Evolutionary conservation across 768 basidiomycete species (phyloP), one percentile per base, ranked within the genome.

Genomic region (Tricholoma saponaceum): DNA sequence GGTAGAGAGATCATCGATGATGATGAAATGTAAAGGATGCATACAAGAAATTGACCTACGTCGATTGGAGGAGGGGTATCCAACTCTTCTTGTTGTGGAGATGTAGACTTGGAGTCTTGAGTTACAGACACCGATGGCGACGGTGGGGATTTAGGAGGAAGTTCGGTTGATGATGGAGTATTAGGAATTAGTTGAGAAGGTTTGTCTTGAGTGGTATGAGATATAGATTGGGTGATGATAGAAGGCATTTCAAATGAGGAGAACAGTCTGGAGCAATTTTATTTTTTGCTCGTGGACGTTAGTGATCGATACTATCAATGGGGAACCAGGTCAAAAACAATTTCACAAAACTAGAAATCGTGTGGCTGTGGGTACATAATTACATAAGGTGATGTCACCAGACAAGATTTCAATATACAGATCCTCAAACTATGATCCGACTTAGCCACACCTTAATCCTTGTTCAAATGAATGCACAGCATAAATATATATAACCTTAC

Each of bases 1-100:
- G n/a, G n/a, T 57, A 39, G 20, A 51, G 22, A 43, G 16, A 26
- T 37, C 33, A 61, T 61, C 56, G 23, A 32, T 33, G 32, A 18
- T 18, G 47, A 49, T 49, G 26, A 49, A 46, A 28, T 26, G 47
- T 14, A 47, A 49, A n/a, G 16, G 25, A n/a, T 10, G 47, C 4
- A 28, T 18, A 8, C 4, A 18, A 8, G 37, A 1, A 16, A 30
- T 30, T 22, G 1, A 54, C 61, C 32, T 55, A 64, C 63, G 10
- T 26, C 43, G 43, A 54, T 32, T 23, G n/a, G 1, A 30, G 50
- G 49, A 44, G 56, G 14, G 5, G 50, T 4, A 8, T 52, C 51
- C 25, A 37, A 18, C 3, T 23, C 22, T 26, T 47, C 35, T 30
- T 59, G 37, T 44, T 57, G 49, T 25, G 49, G n/a, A 52, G 26